phyloP scores from a whole-genome alignment of 306 rosid species.

The Citrullus mucosospermus region DNA sequence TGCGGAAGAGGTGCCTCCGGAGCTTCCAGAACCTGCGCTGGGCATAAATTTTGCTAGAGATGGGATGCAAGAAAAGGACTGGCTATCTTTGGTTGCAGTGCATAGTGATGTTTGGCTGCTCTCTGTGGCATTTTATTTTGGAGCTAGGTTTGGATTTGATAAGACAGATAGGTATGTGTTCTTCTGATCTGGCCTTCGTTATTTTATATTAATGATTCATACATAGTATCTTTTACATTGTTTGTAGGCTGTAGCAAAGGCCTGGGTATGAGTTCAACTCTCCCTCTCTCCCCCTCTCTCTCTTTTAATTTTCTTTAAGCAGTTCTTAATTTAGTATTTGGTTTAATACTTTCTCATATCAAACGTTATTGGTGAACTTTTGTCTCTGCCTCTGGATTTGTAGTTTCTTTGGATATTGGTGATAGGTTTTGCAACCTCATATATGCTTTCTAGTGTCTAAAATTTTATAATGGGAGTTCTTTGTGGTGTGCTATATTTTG shows the following conservation, averaged over 20 bases:
- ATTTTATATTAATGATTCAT: not conserved
- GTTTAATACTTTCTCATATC: not conserved
- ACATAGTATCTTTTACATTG: not conserved
- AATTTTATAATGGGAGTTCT: not conserved
- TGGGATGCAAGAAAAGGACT: conserved; percentile 39
- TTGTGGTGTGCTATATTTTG: not conserved
- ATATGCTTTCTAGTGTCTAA: not conserved
- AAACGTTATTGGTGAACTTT: not conserved
- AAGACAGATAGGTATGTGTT: conserved; percentile 32
- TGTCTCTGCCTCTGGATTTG: not conserved
- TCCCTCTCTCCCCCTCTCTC: not conserved
- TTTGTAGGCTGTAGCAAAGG: not conserved
- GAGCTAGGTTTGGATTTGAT: conserved; percentile 36
- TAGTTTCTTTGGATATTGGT: not conserved
- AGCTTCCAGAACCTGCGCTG: conserved; percentile 46
- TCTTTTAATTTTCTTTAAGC: not conserved
- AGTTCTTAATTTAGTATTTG: not conserved
- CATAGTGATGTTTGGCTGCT: conserved; percentile 42
- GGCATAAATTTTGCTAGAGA: conserved; percentile 50
- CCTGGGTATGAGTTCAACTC: not conserved
- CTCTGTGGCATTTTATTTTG: conserved; percentile 36
- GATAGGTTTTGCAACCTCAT: not conserved
- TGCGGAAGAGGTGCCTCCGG: conserved; percentile 25
- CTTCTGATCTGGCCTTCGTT: not conserved
- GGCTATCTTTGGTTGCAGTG: conserved; percentile 40